Conservation (phyloP, 805 yeast species). For the Candida piceae region DNA sequence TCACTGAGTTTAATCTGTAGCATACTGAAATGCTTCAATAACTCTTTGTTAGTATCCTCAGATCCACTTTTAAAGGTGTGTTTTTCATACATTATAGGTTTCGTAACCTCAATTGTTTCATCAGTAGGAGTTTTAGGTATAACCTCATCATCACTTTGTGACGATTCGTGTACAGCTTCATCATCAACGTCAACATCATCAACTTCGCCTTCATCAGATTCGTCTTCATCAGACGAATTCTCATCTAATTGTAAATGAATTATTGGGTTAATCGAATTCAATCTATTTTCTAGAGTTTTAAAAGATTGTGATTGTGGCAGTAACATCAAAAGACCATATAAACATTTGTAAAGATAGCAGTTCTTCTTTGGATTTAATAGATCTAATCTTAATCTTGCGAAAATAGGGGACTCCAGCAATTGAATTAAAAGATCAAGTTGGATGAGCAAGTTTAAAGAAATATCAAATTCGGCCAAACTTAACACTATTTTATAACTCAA, state of each 20-base stretch:
- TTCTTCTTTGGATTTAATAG: constrained; percentile 80
- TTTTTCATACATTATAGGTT: too few species aligned
- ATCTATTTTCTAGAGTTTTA: constrained; percentile 70
- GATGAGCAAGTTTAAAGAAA: constrained; percentile 69
- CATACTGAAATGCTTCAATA: constrained; percentile 43
- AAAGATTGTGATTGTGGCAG: constrained; percentile 92
- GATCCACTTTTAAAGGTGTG: background rate
- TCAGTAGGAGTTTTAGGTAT: background rate
- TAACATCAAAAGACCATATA: constrained; percentile 90
- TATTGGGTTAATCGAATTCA: constrained; percentile 52
- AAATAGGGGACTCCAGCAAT: constrained; percentile 86
- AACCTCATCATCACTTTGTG: constrained; percentile 6
- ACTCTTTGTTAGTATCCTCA: constrained; percentile 20
- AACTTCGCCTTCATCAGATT: constrained; percentile 19
- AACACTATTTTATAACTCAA: constrained; percentile 79
- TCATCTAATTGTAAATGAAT: constrained; percentile 22
- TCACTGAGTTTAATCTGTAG: constrained; percentile 38
- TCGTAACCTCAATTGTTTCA: too few species aligned
- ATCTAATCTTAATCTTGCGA: constrained; percentile 80
- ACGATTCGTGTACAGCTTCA: constrained; percentile 1
- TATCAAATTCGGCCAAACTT: constrained; percentile 76
- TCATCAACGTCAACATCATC: constrained; percentile 24
- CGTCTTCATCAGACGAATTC: constrained; percentile 23
- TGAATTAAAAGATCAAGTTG: constrained; percentile 90
- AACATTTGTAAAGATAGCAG: constrained; percentile 77